Base-by-base conservation (phyloP, 176 grass and related monocot genomes). In the Oryza glumipatula region DNA sequence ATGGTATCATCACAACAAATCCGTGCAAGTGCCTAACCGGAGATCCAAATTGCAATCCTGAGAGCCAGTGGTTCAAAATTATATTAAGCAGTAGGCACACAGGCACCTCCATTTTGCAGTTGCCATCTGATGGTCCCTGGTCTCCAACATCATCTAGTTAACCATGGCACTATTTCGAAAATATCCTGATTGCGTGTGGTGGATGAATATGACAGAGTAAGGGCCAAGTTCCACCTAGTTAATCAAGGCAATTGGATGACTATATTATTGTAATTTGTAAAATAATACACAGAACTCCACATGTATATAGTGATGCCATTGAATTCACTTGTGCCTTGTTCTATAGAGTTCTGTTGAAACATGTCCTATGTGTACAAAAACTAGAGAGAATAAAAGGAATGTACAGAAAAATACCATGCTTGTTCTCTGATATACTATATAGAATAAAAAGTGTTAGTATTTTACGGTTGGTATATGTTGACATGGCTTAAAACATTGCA, bases 51-150 rank as follows among this genome's bases (percentile, higher is more conserved):
- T 99, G 96, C 79, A 79, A 85, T 87, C 93, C 96, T 74, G 96
- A 94, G 69, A 92, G 69, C 3, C 96, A 99, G 60, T 99, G 96
- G 93, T 99, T 96, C 76, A 96, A 91, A 86, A 72, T 99, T 63
- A 94, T 96, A 73, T 82, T 68, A 51, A 96, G 91, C 65, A 82
- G 70, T 70, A 92, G 86, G 83, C 78, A 72, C 72, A 36, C 85
- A 81, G 76, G 72, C 39, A 38, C 67, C 24, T 90, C 84, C 70
- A 70, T 90, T 84, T 66, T 94, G 71, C 89, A 88, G 84, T 67
- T 89, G 67, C 85, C 89, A 43, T 88, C 86, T 49, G 21, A 76
- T 76, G 85, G 22, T 79, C 28, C 65, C 67, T 84, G 51, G 74
- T 49, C 70, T 88, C 15, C 51, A 13, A 76, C 51, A 30, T 84